Base-by-base conservation (phyloP, 306 rosid species). In the Vicia sativa region DNA sequence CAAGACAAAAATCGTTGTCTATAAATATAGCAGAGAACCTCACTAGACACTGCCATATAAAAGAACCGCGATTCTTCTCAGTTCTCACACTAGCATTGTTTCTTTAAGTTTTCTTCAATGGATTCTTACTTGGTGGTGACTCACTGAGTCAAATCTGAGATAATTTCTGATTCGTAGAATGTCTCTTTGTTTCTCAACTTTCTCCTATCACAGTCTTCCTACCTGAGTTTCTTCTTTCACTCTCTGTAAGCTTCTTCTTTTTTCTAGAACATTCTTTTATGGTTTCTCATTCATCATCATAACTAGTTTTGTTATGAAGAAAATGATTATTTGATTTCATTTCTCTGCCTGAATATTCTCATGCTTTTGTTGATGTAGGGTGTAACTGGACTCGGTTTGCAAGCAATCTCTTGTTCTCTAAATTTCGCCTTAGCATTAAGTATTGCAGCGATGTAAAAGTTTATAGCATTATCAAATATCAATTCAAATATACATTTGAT, bases 181-280 rank as follows among this genome's bases (percentile, higher is more conserved):
- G 82, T 15, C 41, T 21, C 57, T 67, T 26, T 53, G 21, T 25
- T 39, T 76, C 45, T 66, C 64, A 0, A 48, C 31, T 35, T 41
- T 62, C 53, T 18, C 19, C 3, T 67, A 31, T 66, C 77, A 69
- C 57, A 55, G 65, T 9, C 83, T 54, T 58, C 73, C 59, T 31
- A 64, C 72, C 57, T 77, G 76, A 80, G 1, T 48, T 26, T 71
- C 81, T 37, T 62, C 80, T 57, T 79, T 65, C 67, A 42, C 54
- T 56, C 16, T 66, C 38, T 61, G 92, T 81, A 59, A 82, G 74
- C 25, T n/a, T 49, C 37, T 35, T 48, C 21, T 11, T 45, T 45
- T 78, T 23, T 68, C 29, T 1, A 23, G 26, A 23, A 23, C 26
- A 23, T 23, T 23, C 26, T 23, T 23, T 23, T 23, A 23, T 23